Evolutionary conservation across 2,329 filamentous ascomycete species (phyloP), one percentile per base, ranked within the genome.

Genomic region (Scedosporium apiospermum): DNA sequence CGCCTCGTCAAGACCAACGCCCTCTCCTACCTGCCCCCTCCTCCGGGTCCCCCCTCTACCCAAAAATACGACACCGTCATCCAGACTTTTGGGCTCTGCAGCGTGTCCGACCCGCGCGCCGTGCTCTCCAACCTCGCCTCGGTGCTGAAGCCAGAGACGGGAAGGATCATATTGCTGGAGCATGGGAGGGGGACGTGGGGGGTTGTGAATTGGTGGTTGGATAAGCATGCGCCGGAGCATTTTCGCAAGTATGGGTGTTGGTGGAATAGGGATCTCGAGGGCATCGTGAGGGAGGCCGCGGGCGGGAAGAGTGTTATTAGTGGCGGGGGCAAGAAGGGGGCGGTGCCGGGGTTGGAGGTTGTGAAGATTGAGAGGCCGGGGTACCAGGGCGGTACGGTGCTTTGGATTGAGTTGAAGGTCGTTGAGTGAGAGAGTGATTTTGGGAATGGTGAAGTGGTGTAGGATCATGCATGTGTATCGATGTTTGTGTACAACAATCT

Each of bases 251-350:
- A 83, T 68, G 85, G 85, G 2, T 88, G 85, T 73, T 88, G 85
- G 85, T 88, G 84, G 84, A 88, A 88, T 72, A 76, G 85, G 61
- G 85, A 88, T 68, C 80, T 88, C 64, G 80, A 81, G 67, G 73
- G 68, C 41, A 76, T 87, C 34, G 78, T 87, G 7, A 73, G 77
- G 61, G 76, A 79, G 64, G 84, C 83, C 34, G 74, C 74, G 21
- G 65, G 67, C 60, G 69, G 70, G 59, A 75, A 81, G 0, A 83
- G 83, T 1, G 12, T 3, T 34, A 3, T 2, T 23, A 4, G 6
- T 26, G 14, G 23, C 10, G 55, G 16, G 21, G 14, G 23, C 6
- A 27, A 16, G 21, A 9, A 51, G 21, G 46, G 55, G 2, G 49
- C 27, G n/a, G 49, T 42, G 60, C 51, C n/a, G 12, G 42, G 18